These are phyloP conservation scores for Glycine soja DNA, from an alignment of 306 rosid genomes.

Conservation along the genomic window DNA sequence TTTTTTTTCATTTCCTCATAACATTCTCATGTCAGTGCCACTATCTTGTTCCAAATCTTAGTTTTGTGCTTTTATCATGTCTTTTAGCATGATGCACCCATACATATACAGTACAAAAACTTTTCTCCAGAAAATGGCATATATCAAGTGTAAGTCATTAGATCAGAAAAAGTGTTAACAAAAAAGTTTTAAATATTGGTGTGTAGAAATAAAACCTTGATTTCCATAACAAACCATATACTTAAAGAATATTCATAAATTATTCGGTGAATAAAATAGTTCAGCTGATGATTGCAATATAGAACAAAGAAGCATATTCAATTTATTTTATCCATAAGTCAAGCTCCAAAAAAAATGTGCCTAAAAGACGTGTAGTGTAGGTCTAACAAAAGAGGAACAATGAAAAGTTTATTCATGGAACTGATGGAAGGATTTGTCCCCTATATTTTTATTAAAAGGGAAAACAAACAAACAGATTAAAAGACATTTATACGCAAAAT, in stretches of 20 bases:
- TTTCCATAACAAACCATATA: slow-evolving; percentile 8
- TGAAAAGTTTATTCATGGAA: neutral
- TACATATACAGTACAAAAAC: slow-evolving; percentile 11
- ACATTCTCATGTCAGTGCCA: neutral
- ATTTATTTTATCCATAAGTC: slow-evolving; percentile 10
- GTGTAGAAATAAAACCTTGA: neutral
- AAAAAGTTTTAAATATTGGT: neutral
- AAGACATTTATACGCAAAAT: neutral
- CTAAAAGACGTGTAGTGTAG: neutral
- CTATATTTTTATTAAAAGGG: neutral
- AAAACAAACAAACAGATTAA: neutral
- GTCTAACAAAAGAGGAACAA: slow-evolving; percentile 14
- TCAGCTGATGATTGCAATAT: slow-evolving; percentile 24
- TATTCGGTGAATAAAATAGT: neutral
- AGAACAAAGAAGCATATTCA: neutral
- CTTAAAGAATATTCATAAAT: slow-evolving; percentile 15
- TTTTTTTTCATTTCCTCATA: neutral
- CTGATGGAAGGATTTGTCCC: too few relatives aligned
- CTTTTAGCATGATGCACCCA: neutral
- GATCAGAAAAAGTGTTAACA: neutral
- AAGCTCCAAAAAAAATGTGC: slow-evolving; percentile 22
- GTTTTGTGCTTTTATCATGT: neutral
- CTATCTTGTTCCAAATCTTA: slow-evolving; percentile 1
- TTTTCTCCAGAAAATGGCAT: neutral
- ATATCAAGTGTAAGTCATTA: neutral